These are phyloP conservation scores for Cocos nucifera DNA, from an alignment of 176 grass and related monocot species.

Conservation along the genomic window DNA sequence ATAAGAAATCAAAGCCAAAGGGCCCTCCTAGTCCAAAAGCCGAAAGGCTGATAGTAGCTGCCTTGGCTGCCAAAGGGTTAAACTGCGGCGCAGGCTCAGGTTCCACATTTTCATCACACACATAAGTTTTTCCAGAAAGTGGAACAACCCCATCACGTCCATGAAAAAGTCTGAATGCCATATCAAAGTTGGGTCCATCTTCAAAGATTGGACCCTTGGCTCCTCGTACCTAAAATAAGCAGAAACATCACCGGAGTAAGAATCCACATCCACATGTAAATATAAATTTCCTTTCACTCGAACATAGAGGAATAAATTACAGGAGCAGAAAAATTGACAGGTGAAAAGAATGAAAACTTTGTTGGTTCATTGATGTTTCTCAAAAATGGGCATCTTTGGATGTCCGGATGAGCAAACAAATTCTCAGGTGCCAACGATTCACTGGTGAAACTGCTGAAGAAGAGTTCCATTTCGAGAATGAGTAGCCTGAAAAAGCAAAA, in stretches of 20 bases:
- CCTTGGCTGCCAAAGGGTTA: constrained; percentile 63
- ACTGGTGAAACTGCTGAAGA: constrained; percentile 37
- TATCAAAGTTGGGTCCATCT: constrained; percentile 60
- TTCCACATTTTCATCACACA: constrained; percentile 27
- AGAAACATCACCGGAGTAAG: background rate
- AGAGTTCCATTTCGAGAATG: constrained; percentile 48
- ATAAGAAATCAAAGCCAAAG: constrained; percentile 68
- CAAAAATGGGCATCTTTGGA: constrained; percentile 64
- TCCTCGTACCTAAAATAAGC: constrained; percentile 29
- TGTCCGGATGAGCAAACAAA: constrained; percentile 34
- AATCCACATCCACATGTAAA: background rate
- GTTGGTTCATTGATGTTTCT: constrained; percentile 55
- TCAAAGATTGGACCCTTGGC: constrained; percentile 68
- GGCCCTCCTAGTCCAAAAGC: constrained; percentile 34
- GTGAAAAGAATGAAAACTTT: constrained; percentile 47
- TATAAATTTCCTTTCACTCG: background rate
- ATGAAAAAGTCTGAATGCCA: constrained; percentile 71
- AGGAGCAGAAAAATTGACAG: constrained; percentile 25
- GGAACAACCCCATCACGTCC: constrained; percentile 62
- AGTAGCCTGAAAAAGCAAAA: constrained; percentile 4
- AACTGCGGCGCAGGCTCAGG: constrained; percentile 38
- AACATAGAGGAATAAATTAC: constrained; percentile 29
- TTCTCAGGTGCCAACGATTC: constrained; percentile 42
- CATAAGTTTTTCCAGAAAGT: constrained; percentile 55
- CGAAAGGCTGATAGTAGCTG: constrained; percentile 58